These are phyloP conservation scores for Erodium chrysanthum DNA, from an alignment of 441 rosid species.

Conservation along the genomic window DNA sequence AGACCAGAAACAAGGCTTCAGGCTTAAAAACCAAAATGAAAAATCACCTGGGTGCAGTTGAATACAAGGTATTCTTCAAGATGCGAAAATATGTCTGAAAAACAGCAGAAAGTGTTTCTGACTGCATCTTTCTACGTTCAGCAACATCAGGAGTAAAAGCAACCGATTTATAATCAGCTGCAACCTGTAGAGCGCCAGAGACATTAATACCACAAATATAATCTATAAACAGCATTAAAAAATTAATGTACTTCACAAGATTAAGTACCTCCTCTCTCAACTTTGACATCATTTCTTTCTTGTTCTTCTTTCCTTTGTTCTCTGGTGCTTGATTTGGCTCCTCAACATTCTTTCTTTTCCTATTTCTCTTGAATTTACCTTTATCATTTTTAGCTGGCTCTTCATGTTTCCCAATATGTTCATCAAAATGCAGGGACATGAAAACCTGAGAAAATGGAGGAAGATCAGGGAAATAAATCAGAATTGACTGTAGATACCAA, in stretches of 20 bases:
- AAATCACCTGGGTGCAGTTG: conserved; percentile 42
- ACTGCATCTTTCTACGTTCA: conserved; percentile 65
- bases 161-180: conserved; percentile 70
- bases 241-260: neutral
- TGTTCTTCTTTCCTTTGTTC: conserved; percentile 57
- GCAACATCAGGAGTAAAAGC: conserved; percentile 45
- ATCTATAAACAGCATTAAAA: conserved; percentile 5
- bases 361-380: conserved; percentile 40
- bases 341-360: conserved; percentile 42
- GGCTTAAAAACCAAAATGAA: neutral
- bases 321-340: conserved; percentile 44
- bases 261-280: conserved; percentile 63
- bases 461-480: neutral
- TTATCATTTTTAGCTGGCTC: conserved; percentile 29
- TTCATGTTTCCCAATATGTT: conserved; percentile 47
- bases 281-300: conserved; percentile 51
- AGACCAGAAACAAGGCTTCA: too few species aligned
- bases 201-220: conserved; percentile 14
- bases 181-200: conserved; percentile 44
- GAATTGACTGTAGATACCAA: neutral
- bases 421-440: conserved; percentile 61
- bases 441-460: conserved; percentile 36
- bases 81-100: conserved; percentile 85
- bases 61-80: conserved; percentile 58
- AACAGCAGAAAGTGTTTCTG: conserved; percentile 72